Percentiles rank a stretch among this genome's conserved stretches.
These are phyloP conservation scores for Volvox africanus DNA, from an alignment of 139 green algal species.

Conservation along the genomic window DNA sequence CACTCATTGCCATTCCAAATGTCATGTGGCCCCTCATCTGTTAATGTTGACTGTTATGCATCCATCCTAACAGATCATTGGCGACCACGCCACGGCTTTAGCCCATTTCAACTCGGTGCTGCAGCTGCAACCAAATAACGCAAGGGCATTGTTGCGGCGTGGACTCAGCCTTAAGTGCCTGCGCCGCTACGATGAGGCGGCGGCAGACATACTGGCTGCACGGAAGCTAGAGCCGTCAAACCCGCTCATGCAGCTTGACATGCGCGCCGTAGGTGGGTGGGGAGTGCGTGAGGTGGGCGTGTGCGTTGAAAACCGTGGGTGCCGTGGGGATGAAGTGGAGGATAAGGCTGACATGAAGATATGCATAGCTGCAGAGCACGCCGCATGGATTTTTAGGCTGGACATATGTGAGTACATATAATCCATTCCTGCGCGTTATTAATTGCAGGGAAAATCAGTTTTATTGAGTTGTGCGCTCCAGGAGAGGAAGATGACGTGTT, in stretches of 20 bases:
- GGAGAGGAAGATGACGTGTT: constrained; percentile 35
- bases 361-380: no score
- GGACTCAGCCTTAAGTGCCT: constrained; percentile 44
- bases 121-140: constrained; percentile 58
- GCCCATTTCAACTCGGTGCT: constrained; percentile 55
- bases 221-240: constrained; percentile 42
- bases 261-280: constrained; percentile 50
- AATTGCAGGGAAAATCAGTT: constrained; percentile 7
- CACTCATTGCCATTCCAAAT: no score
- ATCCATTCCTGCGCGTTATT: no score
- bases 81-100: constrained; percentile 30
- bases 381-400: no score
- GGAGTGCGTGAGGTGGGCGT: no score
- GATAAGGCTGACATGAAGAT: no score
- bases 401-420: no score
- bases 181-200: constrained; percentile 43
- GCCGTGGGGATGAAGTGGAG: no score
- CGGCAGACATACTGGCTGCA: constrained; percentile 54
- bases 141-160: constrained; percentile 56
- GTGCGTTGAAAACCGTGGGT: no score
- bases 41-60: no score
- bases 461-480: constrained; percentile 22
- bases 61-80: neutral
- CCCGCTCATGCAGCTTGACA: constrained; percentile 49
- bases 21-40: no score